A percentile compares a stretch with the other conserved stretches of the same genome.
These are phyloP conservation scores for Rhinocladiella mackenziei DNA, from an alignment of 2,329 filamentous ascomycete genomes.

Conservation along the genomic window DNA sequence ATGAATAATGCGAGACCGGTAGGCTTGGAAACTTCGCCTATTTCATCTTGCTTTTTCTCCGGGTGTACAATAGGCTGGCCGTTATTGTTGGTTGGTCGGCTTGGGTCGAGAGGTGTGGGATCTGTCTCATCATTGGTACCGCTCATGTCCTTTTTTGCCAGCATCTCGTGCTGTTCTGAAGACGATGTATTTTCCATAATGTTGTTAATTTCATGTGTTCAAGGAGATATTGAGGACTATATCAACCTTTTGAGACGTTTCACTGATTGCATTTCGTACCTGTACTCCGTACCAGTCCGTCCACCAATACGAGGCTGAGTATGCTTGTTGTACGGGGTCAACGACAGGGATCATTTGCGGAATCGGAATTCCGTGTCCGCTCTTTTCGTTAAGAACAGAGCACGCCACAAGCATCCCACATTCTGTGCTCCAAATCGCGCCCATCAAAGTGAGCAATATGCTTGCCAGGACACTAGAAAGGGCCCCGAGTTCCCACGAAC, in stretches of 20 bases:
- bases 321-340: no score
- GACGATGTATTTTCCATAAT: background rate
- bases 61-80: background rate
- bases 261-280: no score
- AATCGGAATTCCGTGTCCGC: background rate
- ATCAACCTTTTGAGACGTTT: no score
- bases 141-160: background rate
- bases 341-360: background rate
- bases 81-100: background rate
- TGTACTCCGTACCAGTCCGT: background rate
- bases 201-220: background rate
- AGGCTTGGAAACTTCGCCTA: background rate
- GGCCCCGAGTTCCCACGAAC: no score
- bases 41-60: background rate
- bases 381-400: background rate
- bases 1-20: constrained; percentile 21
- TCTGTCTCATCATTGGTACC: background rate
- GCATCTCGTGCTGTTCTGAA: background rate
- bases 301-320: no score
- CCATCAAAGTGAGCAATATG: no score
- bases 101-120: background rate
- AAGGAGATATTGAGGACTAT: no score
- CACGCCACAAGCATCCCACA: background rate
- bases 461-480: no score
- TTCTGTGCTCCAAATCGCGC: no score